Base-by-base conservation (phyloP, 2,329 filamentous ascomycete species). In the Hortaea werneckii region DNA sequence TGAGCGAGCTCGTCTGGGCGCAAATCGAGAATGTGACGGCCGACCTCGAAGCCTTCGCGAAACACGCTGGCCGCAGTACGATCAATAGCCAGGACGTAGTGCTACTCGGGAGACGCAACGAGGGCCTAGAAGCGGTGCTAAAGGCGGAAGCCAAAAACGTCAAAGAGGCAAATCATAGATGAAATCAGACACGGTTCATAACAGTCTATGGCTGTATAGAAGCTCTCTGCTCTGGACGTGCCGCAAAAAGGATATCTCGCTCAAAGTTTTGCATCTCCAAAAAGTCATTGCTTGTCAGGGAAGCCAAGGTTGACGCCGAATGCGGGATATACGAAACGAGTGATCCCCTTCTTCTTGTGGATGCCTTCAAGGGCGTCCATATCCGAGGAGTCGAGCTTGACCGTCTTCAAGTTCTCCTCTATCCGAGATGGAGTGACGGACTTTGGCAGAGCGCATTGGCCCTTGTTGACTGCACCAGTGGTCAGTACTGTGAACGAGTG, bases 61-160 rank as follows among this genome's bases (percentile, higher is more conserved):
- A 73, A 68, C 92, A 98, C 66, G 90, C 86, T 8, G 84, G 85
- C 1, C 78, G 90, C 27, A 79, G 78, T 2, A 89, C 83, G 0
- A 77, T 98, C 54, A 87, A 82, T 34, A 84, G 83, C 0, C 84
- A 89, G 43, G 92, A 98, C 62, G 89, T 96, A 9, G 70, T 96
- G 58, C 76, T 98, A 6, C 77, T 98, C 29, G 82, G 87, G 27
- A 75, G 92, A 50, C 80, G 90, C 48, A 98, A 96, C 57, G 85
- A 89, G 46, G 87, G 88, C 12, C 67, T 98, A 20, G 80, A 89
- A 55, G 75, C 75, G 10, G 80, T 96, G 30, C 75, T 98, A 60
- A 77, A 77, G 62, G 73, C 78, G 42, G 80, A 80, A 56, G 70
- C 88, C 28, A 82, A 88, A 45, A 68, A 55, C 5, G 57, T 66